Evolutionary conservation across 2,329 filamentous ascomycete genomes (phyloP).

Genomic region (Ceratocystis ficicola): DNA sequence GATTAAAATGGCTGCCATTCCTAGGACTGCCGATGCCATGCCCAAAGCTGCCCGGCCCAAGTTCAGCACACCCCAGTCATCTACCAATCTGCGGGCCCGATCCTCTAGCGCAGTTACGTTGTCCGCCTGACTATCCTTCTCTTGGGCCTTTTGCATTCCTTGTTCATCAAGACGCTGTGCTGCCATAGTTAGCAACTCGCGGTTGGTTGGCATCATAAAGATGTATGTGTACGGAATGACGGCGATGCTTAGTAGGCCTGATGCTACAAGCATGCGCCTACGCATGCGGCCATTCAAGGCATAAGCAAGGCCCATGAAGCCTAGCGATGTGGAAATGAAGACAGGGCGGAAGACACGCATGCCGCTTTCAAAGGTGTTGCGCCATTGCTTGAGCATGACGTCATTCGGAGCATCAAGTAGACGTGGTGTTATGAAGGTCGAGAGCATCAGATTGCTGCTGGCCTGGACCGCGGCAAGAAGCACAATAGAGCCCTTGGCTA

Average conservation of each 20-base stretch:
- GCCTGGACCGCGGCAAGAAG: slow-evolving; percentile 10
- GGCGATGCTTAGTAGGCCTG: background rate
- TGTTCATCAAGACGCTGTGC: slow-evolving; percentile 11
- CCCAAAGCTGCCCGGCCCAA: slow-evolving; percentile 16
- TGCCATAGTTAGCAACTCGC: slow-evolving; percentile 13
- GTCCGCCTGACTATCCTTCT: background rate
- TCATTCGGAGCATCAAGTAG: slow-evolving; percentile 17
- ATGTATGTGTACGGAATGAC: slow-evolving; percentile 17
- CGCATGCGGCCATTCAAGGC: background rate
- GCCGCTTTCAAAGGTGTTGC: slow-evolving; percentile 7
- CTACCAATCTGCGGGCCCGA: slow-evolving; percentile 12
- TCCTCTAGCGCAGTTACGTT: slow-evolving; percentile 8
- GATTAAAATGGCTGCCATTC: slow-evolving; percentile 13
- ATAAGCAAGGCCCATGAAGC: slow-evolving; percentile 13
- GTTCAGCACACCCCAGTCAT: slow-evolving; percentile 20
- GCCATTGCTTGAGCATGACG: slow-evolving; percentile 19
- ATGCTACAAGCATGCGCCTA: background rate
- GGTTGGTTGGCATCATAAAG: slow-evolving; percentile 17
- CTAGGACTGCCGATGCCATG: slow-evolving; percentile 3
- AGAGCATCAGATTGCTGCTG: slow-evolving; percentile 5
- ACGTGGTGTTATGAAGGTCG: slow-evolving; percentile 11
- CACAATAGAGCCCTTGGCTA: slow-evolving; percentile 13
- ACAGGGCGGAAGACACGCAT: slow-evolving; percentile 14
- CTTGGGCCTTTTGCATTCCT: background rate
- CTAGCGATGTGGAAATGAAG: slow-evolving; percentile 1